These are phyloP conservation scores for Trichophyton schoenleinii DNA, from an alignment of 2,329 filamentous ascomycete genomes.

Conservation along the genomic window DNA sequence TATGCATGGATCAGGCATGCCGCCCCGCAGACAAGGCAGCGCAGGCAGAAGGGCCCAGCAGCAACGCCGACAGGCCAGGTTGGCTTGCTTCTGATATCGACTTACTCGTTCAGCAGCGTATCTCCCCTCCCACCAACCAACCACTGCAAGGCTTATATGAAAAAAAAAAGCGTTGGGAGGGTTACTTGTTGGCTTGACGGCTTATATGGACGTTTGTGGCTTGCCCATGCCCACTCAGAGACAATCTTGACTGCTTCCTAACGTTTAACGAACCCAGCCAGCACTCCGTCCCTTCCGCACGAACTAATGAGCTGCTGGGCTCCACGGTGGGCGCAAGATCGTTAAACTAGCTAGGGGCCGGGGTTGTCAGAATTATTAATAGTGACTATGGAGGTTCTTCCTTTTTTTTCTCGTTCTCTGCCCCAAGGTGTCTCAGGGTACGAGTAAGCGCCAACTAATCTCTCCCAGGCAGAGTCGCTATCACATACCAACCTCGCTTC, in stretches of 20 bases:
- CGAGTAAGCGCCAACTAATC: not conserved
- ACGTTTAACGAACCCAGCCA: too few species aligned
- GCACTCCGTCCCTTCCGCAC: not conserved
- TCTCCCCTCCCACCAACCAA: not conserved
- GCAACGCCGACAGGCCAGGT: not conserved
- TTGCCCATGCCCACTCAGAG: not conserved
- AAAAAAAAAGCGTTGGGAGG: not conserved
- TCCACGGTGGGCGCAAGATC: not conserved
- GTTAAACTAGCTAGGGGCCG: not conserved
- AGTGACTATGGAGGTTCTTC: not conserved
- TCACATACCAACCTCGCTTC: not conserved
- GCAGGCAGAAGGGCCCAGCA: not conserved
- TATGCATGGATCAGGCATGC: constrained; percentile 1
- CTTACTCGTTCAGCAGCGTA: too few species aligned
- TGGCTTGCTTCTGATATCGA: not conserved
- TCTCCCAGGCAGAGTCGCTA: not conserved
- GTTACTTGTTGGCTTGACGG: not conserved
- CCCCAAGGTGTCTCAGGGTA: not conserved
- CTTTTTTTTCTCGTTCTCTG: not conserved
- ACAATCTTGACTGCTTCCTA: not conserved
- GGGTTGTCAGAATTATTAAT: not conserved
- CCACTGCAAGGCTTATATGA: not conserved
- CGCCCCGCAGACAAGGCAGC: not conserved
- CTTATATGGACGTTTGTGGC: not conserved
- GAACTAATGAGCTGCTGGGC: not conserved